Percentiles rank a stretch among this genome's conserved stretches.
Conservation (phyloP, 2,329 filamentous ascomycete species). For the Claviceps maximensis region DNA sequence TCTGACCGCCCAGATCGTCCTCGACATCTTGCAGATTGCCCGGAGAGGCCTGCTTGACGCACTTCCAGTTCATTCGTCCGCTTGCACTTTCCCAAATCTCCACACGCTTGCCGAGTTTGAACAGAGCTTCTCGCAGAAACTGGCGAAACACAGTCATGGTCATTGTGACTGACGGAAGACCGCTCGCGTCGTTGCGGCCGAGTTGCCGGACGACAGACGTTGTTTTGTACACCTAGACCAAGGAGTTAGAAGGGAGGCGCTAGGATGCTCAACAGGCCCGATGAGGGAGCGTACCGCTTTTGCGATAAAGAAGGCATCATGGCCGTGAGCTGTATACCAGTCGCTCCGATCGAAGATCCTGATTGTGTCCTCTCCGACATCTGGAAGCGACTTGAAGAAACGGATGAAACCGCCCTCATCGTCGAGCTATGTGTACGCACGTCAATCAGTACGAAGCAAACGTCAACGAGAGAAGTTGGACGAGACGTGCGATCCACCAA, state of each 20-base stretch:
- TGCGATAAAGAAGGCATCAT: slow-evolving; percentile 74
- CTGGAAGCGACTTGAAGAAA: slow-evolving; percentile 79
- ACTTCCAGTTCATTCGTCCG: slow-evolving; percentile 81
- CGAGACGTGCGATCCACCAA: slow-evolving; percentile 16
- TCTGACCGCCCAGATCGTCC: slow-evolving; percentile 76
- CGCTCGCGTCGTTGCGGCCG: slow-evolving; percentile 70
- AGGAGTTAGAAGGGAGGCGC: not conserved
- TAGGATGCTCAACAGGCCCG: not conserved
- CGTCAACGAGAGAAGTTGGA: not conserved
- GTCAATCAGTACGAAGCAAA: not conserved
- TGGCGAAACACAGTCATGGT: slow-evolving; percentile 90
- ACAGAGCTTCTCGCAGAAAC: slow-evolving; percentile 86
- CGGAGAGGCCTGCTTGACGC: slow-evolving; percentile 82
- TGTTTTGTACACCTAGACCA: slow-evolving; percentile 78
- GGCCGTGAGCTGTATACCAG: slow-evolving; percentile 88
- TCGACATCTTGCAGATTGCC: slow-evolving; percentile 96
- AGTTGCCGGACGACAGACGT: slow-evolving; percentile 89
- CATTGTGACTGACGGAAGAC: slow-evolving; percentile 87
- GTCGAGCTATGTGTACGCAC: slow-evolving; percentile 51
- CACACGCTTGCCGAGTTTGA: slow-evolving; percentile 77
- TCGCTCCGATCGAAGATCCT: slow-evolving; percentile 90
- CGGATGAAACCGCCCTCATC: slow-evolving; percentile 95
- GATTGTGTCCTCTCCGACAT: slow-evolving; percentile 59
- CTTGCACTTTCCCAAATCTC: slow-evolving; percentile 74
- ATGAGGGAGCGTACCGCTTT: slow-evolving; percentile 45